Conservation (phyloP, 208 protist genomes). For the Trypanosoma lewisi region DNA sequence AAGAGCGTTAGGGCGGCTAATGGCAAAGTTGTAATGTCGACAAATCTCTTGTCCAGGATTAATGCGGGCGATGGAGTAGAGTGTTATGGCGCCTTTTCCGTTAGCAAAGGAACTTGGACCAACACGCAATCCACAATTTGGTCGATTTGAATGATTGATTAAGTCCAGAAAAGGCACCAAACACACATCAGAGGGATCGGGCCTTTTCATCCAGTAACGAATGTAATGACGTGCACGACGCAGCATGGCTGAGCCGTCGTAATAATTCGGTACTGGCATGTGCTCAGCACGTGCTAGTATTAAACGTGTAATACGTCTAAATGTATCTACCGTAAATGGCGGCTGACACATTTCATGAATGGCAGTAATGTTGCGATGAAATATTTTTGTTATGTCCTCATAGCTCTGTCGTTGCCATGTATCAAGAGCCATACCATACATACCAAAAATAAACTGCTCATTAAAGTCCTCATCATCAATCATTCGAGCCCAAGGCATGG, state of each 20-base stretch:
- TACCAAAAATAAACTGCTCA: conserved; percentile 83
- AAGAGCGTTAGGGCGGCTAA: conserved; percentile 71
- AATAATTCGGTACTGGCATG: conserved; percentile 67
- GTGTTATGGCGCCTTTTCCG: conserved; percentile 65
- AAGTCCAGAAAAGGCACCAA: conserved; percentile 82
- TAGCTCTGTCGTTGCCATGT: conserved; percentile 84
- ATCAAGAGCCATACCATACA: conserved; percentile 90
- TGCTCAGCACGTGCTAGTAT: conserved; percentile 81
- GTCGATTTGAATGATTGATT: conserved; percentile 88
- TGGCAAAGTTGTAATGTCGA: conserved; percentile 91
- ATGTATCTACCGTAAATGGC: conserved; percentile 75
- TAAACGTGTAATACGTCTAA: conserved; percentile 79
- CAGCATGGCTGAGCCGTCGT: conserved; percentile 36
- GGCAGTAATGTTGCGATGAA: conserved; percentile 53
- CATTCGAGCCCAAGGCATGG: conserved; percentile 79
- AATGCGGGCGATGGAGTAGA: conserved; percentile 70
- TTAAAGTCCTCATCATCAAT: conserved; percentile 91
- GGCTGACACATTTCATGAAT: conserved; percentile 56
- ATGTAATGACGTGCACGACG: conserved; percentile 40
- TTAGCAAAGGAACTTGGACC: conserved; percentile 49
- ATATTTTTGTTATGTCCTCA: conserved; percentile 80
- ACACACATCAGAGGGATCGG: conserved; percentile 51
- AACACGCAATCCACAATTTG: conserved; percentile 71
- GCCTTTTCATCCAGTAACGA: conserved; percentile 32
- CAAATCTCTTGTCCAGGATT: conserved; percentile 80